Evolutionary conservation across 208 protist genomes (phyloP), one percentile per base, ranked within the genome.

Genomic region (Leishmania turanica): DNA sequence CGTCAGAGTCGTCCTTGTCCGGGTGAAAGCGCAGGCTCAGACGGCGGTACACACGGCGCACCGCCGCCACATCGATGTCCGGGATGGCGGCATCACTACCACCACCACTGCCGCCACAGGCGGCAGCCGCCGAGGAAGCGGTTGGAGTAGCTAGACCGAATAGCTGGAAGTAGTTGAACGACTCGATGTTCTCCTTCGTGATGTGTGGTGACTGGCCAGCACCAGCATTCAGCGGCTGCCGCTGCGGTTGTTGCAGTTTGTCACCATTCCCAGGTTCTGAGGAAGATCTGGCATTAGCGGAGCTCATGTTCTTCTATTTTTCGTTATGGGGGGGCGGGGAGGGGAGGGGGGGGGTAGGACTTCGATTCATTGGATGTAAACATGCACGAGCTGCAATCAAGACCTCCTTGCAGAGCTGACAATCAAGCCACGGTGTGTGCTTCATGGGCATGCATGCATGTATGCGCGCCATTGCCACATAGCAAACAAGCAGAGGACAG

Each of bases 21-120:
- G 94, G 94, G 79, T 97, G 94, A 76, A 97, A 97, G 42, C 90
- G 80, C 17, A 97, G 83, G 17, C 90, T 92, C 54, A 91, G 87
- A 27, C 92, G 92, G 34, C 94, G 92, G 84, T 95, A 96, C n/a
- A 68, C 40, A 37, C 88, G 88, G 6, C 79, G 82, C 47, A 92
- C 60, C 17, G 66, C 47, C 15, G 66, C 58, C 19, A 79, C 37
- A 37, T 90, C 87, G 24, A 89, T 54, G n/a, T 73, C 73, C 15
- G n/a, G 21, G n/a, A 37, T 47, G 42, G 27, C n/a, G 66, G 6
- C 31, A 21, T 21, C 58, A 42, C 19, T 24, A 60, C 5, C 42
- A 37, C 19, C n/a, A 31, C 60, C 6, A 7, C 60, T 31, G 42
- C 64, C 71, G 31, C 71, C 62, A 53, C 45, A 9, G 9, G 42